Base-by-base conservation (phyloP, 176 grass and related monocot genomes). In the Aegilops umbellulata region DNA sequence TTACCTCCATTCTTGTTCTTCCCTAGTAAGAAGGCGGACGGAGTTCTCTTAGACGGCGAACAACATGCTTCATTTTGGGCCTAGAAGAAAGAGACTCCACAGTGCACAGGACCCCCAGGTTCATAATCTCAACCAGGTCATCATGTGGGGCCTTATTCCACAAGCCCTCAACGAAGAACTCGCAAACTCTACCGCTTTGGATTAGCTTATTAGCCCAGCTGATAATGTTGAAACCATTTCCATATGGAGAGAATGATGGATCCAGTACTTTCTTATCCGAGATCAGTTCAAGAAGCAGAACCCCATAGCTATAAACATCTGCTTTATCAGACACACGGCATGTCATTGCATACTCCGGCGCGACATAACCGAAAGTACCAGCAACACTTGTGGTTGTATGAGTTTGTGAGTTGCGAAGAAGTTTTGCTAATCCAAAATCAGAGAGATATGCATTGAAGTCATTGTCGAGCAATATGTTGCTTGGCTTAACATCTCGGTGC, bases 291-390 rank as follows among this genome's bases (percentile, higher is more conserved):
- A 97, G 80, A 39, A 97, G 81, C 67, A 97, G 85, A 25, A 95
- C 93, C 23, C 95, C 95, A 17, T 88, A 97, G 85, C 95, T 95
- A 61, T 93, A 97, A 72, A 97, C 95, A 77, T 97, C 95, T 38
- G 95, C 93, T 82, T 97, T 97, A 65, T 95, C 95, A 68, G 95
- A 97, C 57, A 97, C 93, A 1, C 95, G 93, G 46, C 95, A 90
- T 19, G 95, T 92, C 93, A 90, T 97, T 26, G 95, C 95, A 61
- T 97, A 97, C 77, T 97, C 95, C 16, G 95, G 95, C 15, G 91
- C 95, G 4, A 97, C 95, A 84, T 97, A 95, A 46, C 93, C 95
- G 58, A 93, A 97, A 63, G 95, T 97, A 80, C 95, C 95, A 55
- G 93, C 89, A 35, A 97, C 95, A 62, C 88, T 89, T 32, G 95